Evolutionary conservation across 2,329 filamentous ascomycete species (phyloP), one percentile per base, ranked within the genome.

Genomic region (Raffaelea ambrosiae): DNA sequence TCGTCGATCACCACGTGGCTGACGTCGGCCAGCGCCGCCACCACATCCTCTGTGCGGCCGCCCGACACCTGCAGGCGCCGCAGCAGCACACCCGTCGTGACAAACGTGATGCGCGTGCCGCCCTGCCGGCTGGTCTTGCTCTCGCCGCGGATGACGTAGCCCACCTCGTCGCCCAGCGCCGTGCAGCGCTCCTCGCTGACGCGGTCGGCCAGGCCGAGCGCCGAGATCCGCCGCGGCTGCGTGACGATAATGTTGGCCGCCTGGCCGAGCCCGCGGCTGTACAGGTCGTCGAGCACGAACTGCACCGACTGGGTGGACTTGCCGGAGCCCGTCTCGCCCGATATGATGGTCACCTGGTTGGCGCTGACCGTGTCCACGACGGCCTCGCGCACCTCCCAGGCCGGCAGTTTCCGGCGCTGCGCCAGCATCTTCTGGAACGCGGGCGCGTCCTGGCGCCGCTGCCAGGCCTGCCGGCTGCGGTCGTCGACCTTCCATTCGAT

Each of bases 261-360:
- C 13, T 77, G 78, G 3, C 91, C 93, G 9, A 94, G 72, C 8
- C 83, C 79, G 41, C 78, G 75, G 52, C 77, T 74, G 57, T 96
- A 95, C 53, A 97, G 71, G 57, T 97, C 88, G 58, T 98, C 93
- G 2, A 98, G 73, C 40, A 98, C 76, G 64, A 97, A 98, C 63
- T 98, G 93, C 31, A 97, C 88, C 3, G 88, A 93, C 63, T 98
- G 93, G 1, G 93, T 97, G 43, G 88, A 95, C 66, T 98, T 98
- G 60, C 93, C 93, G 18, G 88, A 95, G 46, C 93, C 93, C 4
- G 93, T 98, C 67, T 97, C 93, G 56, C 93, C 93, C 40, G 90
- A 94, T 57, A 98, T 93, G 58, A 98, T 96, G 1, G 88, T 95
- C 44, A 98, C 89, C 63, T 96, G 84, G 59, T 91, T 81, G 4